These are phyloP conservation scores for Pestalotiopsis sp. DNA, from an alignment of 2,329 filamentous ascomycete genomes.

Conservation along the genomic window DNA sequence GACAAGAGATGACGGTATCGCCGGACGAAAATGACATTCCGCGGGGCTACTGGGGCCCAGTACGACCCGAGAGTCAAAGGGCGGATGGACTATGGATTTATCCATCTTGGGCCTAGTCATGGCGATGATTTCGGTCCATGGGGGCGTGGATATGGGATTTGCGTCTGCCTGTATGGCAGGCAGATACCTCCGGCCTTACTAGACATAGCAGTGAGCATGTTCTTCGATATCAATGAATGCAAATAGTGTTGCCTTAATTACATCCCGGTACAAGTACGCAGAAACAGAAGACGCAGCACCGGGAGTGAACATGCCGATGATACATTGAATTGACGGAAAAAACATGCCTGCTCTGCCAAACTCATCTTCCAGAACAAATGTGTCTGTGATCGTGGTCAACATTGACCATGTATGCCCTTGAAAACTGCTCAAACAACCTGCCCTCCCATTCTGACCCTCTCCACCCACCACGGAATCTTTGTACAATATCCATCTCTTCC, in stretches of 20 bases:
- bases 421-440: background rate
- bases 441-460: background rate
- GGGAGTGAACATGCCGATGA: background rate
- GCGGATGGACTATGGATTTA: background rate
- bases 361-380: background rate
- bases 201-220: background rate
- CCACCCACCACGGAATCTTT: background rate
- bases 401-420: background rate
- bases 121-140: background rate
- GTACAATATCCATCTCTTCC: background rate
- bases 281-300: background rate
- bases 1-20: background rate
- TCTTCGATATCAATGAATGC: background rate
- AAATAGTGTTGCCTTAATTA: background rate
- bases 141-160: background rate
- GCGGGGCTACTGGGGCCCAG: slow-evolving; percentile 6
- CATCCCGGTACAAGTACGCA: background rate
- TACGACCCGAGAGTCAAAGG: background rate
- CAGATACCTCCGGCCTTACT: background rate
- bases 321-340: background rate
- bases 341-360: background rate
- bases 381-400: background rate
- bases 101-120: background rate
- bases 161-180: background rate
- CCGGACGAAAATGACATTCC: slow-evolving; percentile 9